Evolutionary conservation across 23 red algal genomes (phyloP).

Genomic region (Porphyridium purpureum): DNA sequence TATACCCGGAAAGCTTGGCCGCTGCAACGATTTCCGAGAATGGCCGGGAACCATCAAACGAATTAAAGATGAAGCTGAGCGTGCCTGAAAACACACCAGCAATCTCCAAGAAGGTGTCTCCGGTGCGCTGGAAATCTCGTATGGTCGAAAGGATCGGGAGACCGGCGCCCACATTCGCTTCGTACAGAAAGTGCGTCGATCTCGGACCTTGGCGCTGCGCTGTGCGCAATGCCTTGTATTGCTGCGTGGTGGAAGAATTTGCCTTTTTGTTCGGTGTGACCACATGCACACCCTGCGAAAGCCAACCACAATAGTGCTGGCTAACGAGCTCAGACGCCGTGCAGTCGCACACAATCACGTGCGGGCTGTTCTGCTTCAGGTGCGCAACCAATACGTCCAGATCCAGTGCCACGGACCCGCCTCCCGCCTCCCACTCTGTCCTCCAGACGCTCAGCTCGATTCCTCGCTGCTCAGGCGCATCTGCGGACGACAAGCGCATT

Average conservation of each 20-base stretch:
- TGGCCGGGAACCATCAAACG: conserved; percentile 10
- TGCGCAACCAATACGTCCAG: conserved; percentile 60
- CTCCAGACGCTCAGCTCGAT: too few species aligned
- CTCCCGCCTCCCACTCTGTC: too few species aligned
- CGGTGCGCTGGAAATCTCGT: conserved; percentile 19
- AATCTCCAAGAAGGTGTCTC: conserved; percentile 12
- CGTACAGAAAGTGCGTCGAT: conserved; percentile 35
- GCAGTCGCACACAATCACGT: conserved; percentile 17
- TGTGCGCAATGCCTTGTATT: conserved; percentile 5
- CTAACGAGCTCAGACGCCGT: conserved; percentile 14
- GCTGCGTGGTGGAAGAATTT: conserved; percentile 9
- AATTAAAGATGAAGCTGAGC: conserved; percentile 26
- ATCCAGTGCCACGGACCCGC: conserved; percentile 6
- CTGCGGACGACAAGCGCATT: conserved; percentile 55
- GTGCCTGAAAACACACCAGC: conserved; percentile 24
- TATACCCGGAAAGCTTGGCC: conserved; percentile 15
- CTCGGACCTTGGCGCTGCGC: conserved; percentile 12
- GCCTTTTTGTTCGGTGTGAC: conserved; percentile 23
- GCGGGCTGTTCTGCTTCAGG: conserved; percentile 55
- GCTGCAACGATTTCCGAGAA: conserved; percentile 8
- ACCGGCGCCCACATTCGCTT: conserved; percentile 26
- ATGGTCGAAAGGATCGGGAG: conserved; percentile 17
- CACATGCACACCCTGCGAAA: conserved; percentile 9
- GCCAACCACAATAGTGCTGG: conserved; percentile 9
- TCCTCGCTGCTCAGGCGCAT: too few species aligned